Evolutionary conservation across 352 stramenopile genomes (phyloP).

Genomic region (Pythium dissimile): DNA sequence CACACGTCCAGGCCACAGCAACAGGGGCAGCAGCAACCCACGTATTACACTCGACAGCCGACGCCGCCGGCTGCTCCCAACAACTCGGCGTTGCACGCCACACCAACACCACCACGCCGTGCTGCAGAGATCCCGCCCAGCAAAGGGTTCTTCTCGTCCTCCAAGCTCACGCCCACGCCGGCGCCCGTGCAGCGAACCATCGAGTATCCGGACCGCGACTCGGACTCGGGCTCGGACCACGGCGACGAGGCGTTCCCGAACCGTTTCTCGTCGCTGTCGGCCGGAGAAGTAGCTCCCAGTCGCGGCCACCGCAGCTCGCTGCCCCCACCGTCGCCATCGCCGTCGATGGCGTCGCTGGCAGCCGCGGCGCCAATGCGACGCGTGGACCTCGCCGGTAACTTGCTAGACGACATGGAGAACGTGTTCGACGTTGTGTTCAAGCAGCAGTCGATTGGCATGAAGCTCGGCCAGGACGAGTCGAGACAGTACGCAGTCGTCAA

Average conservation of each 20-base stretch:
- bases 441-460: slow-evolving; percentile 81
- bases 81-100: slow-evolving; percentile 8
- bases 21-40: slow-evolving; percentile 10
- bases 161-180: not conserved
- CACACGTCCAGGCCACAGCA: not conserved
- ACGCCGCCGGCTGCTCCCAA: slow-evolving; percentile 7
- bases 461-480: slow-evolving; percentile 64
- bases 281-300: not conserved
- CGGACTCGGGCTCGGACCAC: slow-evolving; percentile 56
- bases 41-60: slow-evolving; percentile 8
- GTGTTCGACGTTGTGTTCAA: slow-evolving; percentile 87
- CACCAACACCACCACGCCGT: slow-evolving; percentile 3
- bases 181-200: slow-evolving; percentile 7
- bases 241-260: slow-evolving; percentile 29
- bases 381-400: slow-evolving; percentile 19
- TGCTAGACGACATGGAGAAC: slow-evolving; percentile 62
- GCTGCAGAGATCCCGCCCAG: slow-evolving; percentile 8
- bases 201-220: slow-evolving; percentile 27
- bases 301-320: slow-evolving; percentile 4
- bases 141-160: slow-evolving; percentile 22
- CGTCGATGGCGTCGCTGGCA: slow-evolving; percentile 3
- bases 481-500: slow-evolving; percentile 79
- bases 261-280: slow-evolving; percentile 10
- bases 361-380: slow-evolving; percentile 4
- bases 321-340: slow-evolving; percentile 11